Conservation (phyloP, 257 asterid species). For the Linaria vulgaris region DNA sequence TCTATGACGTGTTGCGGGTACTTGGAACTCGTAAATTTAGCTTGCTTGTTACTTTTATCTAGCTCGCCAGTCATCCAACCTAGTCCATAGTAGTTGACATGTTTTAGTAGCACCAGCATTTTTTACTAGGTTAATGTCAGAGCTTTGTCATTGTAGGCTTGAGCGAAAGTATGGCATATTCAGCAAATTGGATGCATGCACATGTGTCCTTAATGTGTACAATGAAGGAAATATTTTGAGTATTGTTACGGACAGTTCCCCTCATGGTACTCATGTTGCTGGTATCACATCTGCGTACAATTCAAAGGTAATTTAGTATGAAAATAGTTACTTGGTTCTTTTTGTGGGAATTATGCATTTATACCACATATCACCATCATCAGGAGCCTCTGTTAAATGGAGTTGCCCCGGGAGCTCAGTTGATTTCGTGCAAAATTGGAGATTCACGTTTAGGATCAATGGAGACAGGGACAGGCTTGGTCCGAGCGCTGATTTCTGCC, state of each 20-base stretch:
- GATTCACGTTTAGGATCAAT: constrained; percentile 95
- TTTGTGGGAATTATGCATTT: constrained; percentile 16
- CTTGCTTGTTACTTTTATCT: constrained; percentile 8
- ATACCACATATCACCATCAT: constrained; percentile 27
- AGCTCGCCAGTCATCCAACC: constrained; percentile 19
- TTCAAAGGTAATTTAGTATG: constrained; percentile 55
- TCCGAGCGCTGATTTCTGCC: constrained; percentile 92
- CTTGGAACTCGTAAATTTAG: constrained; percentile 11
- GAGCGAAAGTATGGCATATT: constrained; percentile 86
- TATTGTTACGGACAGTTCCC: constrained; percentile 89
- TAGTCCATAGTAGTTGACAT: constrained; percentile 24
- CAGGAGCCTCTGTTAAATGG: constrained; percentile 97
- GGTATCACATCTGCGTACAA: constrained; percentile 94
- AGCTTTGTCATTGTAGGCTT: constrained; percentile 49
- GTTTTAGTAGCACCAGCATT: constrained; percentile 10
- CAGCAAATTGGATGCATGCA: constrained; percentile 92
- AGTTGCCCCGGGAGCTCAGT: constrained; percentile 99
- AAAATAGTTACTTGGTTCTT: neutral
- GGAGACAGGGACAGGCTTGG: constrained; percentile 99
- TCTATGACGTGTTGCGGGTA: constrained; percentile 15
- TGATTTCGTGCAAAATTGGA: constrained; percentile 95
- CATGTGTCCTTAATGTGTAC: constrained; percentile 71
- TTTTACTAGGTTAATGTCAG: constrained; percentile 25
- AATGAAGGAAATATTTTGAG: constrained; percentile 83
- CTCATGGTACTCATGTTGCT: constrained; percentile 99